These are phyloP conservation scores for Leptographium procerum DNA, from an alignment of 2,329 filamentous ascomycete genomes.

Conservation along the genomic window DNA sequence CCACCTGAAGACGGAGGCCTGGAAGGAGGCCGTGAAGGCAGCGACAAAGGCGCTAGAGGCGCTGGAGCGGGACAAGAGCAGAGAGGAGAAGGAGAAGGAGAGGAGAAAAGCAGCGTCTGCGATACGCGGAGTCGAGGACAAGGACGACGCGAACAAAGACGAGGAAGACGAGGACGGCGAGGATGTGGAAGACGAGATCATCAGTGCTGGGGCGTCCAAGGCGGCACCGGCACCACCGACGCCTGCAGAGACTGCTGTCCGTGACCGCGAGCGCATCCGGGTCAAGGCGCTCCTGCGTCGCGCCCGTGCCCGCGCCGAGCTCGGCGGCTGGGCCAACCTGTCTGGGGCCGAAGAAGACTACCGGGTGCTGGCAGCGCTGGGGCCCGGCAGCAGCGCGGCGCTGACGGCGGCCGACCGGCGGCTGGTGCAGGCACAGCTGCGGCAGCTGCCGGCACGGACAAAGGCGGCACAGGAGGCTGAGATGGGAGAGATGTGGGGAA, in stretches of 20 bases:
- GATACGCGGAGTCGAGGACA: too few relatives aligned
- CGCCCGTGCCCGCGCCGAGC: conserved; percentile 58
- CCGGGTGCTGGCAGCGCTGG: conserved; percentile 41
- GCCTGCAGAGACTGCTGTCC: conserved; percentile 19
- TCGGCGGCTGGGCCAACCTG: conserved; percentile 69
- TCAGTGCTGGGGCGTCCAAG: conserved; percentile 45
- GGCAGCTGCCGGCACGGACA: conserved; percentile 52
- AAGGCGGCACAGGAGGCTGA: conserved; percentile 76
- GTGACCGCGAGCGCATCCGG: conserved; percentile 65
- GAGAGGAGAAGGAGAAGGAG: conserved; percentile 35
- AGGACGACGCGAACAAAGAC: conserved; percentile 28
- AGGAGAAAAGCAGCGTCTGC: too few relatives aligned
- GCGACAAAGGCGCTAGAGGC: conserved; percentile 63
- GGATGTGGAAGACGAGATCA: conserved; percentile 46
- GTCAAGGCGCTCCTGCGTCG: conserved; percentile 74
- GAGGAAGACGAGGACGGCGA: conserved; percentile 31
- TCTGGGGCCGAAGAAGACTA: conserved; percentile 75
- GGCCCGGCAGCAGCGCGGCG: conserved; percentile 34
- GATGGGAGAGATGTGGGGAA: conserved; percentile 95
- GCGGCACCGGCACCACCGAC: conserved; percentile 28
- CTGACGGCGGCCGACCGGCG: conserved; percentile 55
- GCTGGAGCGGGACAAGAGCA: conserved; percentile 36
- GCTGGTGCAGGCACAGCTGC: conserved; percentile 55
- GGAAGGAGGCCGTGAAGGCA: conserved; percentile 68
- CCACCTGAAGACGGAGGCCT: conserved; percentile 72